Conservation (phyloP, 106 monocot species). For the Posidonia australis region DNA sequence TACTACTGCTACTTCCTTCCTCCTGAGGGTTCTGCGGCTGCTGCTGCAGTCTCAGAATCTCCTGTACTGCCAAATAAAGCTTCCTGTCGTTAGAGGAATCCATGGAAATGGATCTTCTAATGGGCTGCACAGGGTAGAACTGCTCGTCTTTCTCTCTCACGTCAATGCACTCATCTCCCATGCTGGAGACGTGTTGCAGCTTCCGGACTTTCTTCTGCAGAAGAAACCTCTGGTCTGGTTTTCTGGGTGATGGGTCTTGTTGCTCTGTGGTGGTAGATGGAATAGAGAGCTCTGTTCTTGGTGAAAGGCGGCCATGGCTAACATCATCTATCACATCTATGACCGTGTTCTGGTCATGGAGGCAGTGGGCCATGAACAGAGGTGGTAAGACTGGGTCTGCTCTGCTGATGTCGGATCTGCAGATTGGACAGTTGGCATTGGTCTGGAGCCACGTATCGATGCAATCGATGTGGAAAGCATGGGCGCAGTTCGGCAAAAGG, state of each 20-base stretch:
- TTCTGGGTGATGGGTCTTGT: background rate
- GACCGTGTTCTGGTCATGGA: background rate
- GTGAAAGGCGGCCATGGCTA: background rate
- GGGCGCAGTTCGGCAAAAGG: constrained; percentile 11
- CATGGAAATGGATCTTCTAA: constrained; percentile 47
- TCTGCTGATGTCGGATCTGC: constrained; percentile 10
- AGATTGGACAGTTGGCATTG: constrained; percentile 21
- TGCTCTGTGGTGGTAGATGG: background rate
- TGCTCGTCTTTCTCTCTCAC: constrained; percentile 22
- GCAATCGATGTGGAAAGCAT: constrained; percentile 23
- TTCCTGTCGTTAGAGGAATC: constrained; percentile 32
- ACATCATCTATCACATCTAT: constrained; percentile 9
- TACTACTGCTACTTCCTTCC: constrained; percentile 1
- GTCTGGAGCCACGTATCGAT: constrained; percentile 21
- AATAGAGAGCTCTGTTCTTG: background rate
- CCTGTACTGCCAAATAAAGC: constrained; percentile 27
- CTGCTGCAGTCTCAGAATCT: constrained; percentile 13
- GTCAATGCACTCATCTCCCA: constrained; percentile 48
- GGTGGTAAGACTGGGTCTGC: background rate
- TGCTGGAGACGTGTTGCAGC: constrained; percentile 9
- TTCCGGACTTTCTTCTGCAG: no score
- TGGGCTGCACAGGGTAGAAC: constrained; percentile 24
- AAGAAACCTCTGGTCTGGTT: background rate
- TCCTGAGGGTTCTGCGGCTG: background rate
- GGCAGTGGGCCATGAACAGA: background rate